A percentile compares a stretch with the other conserved stretches of the same genome.
phyloP scores from a whole-genome alignment of 2,329 filamentous ascomycete species.

The Seiridium cupressi region DNA sequence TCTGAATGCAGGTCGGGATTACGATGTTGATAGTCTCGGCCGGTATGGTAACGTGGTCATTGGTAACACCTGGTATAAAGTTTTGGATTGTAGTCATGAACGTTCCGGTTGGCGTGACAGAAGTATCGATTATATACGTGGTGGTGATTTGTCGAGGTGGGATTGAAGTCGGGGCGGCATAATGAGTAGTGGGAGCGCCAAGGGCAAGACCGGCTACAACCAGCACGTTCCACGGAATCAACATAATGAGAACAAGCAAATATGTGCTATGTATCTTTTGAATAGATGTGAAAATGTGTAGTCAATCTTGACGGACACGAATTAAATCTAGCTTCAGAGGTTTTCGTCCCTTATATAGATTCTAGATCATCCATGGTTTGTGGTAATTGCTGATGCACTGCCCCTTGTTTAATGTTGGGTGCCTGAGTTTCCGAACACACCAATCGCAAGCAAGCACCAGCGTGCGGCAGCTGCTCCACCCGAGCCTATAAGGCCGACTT shows the following conservation, averaged over 20 bases:
- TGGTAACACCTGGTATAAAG: conserved; percentile 24
- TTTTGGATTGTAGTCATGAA: conserved; percentile 29
- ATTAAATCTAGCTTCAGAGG: too few relatives aligned
- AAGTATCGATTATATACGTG: not conserved
- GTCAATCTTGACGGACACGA: too few relatives aligned
- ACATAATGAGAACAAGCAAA: not conserved
- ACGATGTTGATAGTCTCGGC: conserved; percentile 29
- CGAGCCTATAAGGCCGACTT: too few relatives aligned
- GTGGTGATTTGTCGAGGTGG: not conserved
- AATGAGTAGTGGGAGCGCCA: not conserved
- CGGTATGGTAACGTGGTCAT: conserved; percentile 23
- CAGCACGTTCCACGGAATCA: not conserved
- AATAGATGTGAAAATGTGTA: too few relatives aligned
- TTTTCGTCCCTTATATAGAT: not conserved
- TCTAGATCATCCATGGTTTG: not conserved
- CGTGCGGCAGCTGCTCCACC: not conserved
- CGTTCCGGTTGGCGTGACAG: conserved; percentile 7
- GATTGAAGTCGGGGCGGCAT: not conserved
- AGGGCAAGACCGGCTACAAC: not conserved
- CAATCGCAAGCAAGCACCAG: not conserved
- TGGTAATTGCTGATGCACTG: not conserved
- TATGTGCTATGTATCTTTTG: too few relatives aligned
- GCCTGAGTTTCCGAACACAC: not conserved
- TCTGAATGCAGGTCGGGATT: conserved; percentile 34
- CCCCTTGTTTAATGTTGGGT: not conserved